phyloP scores from a whole-genome alignment of 164 flowering plant species.

The Akebia trifoliata region DNA sequence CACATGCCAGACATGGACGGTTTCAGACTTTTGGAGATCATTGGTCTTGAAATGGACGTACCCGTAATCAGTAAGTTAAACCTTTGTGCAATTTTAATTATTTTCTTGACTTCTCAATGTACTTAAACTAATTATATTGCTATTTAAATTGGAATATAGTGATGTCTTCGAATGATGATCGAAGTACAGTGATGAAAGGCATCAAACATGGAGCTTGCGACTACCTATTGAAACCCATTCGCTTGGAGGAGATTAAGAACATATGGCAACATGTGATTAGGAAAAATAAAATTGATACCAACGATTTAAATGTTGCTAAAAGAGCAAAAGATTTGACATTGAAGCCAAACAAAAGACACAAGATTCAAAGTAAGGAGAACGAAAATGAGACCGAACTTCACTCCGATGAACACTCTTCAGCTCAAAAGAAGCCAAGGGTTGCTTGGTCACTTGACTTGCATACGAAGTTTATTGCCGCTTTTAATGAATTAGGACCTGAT shows the following conservation, averaged over 20 bases:
- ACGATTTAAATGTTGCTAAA: constrained; percentile 3
- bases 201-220: constrained; percentile 36
- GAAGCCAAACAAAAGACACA: constrained; percentile 4
- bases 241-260: constrained; percentile 30
- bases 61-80: constrained; percentile 46
- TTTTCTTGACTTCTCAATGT: neutral
- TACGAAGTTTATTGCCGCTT: constrained; percentile 24
- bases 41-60: constrained; percentile 43
- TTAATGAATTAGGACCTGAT: constrained; percentile 22
- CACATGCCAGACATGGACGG: constrained; percentile 46
- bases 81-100: neutral
- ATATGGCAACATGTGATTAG: constrained; percentile 45
- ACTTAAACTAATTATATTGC: neutral
- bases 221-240: constrained; percentile 33
- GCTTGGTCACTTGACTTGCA: constrained; percentile 27
- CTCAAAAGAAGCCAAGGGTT: constrained; percentile 22
- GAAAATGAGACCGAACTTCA: constrained; percentile 8
- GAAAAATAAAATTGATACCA: constrained; percentile 13
- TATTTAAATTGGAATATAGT: constrained; percentile 18
- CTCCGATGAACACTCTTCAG: constrained; percentile 8
- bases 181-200: constrained; percentile 31
- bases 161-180: constrained; percentile 26
- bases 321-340: neutral
- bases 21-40: constrained; percentile 33
- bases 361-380: neutral